These are phyloP conservation scores for Malassezia obtusa DNA, from an alignment of 1,284 basidiomycete genomes.

Conservation along the genomic window DNA sequence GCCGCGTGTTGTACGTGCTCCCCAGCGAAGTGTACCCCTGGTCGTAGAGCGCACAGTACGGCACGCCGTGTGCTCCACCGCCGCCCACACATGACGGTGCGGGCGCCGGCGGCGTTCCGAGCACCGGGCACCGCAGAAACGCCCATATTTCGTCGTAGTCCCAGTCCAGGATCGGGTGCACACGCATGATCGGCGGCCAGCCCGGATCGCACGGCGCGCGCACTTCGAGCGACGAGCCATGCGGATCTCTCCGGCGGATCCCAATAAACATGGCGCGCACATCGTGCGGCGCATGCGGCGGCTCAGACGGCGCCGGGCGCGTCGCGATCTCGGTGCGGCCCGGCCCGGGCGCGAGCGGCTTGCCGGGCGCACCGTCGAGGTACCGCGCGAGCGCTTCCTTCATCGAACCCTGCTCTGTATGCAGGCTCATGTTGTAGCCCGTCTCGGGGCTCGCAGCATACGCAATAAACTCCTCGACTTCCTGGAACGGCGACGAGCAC, in stretches of 20 bases:
- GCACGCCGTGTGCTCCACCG: constrained; percentile 29
- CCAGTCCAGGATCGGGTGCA: constrained; percentile 96
- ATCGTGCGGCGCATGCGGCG: constrained; percentile 2
- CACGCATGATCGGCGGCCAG: constrained; percentile 81
- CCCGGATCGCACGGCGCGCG: constrained; percentile 48
- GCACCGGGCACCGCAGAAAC: constrained; percentile 64
- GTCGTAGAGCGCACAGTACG: constrained; percentile 80
- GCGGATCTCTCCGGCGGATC: constrained; percentile 76
- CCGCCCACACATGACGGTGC: constrained; percentile 16
- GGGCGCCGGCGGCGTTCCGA: constrained; percentile 45
- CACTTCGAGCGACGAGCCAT: constrained; percentile 54
- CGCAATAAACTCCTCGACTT: constrained; percentile 74
- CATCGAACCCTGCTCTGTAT: constrained; percentile 70
- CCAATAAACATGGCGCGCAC: constrained; percentile 77
- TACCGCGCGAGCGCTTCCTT: constrained; percentile 67
- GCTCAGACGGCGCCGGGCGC: neutral
- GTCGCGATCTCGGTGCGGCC: neutral
- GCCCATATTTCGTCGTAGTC: constrained; percentile 78
- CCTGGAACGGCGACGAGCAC: constrained; percentile 72
- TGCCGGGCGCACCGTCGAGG: constrained; percentile 50
- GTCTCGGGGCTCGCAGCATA: constrained; percentile 51
- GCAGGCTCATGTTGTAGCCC: constrained; percentile 71
- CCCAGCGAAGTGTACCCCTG: constrained; percentile 92
- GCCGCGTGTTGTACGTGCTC: constrained; percentile 84
- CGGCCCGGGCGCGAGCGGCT: constrained; percentile 16